A percentile compares a stretch with the other conserved stretches of the same genome.
These are phyloP conservation scores for Dendryphion nanum DNA, from an alignment of 2,329 filamentous ascomycete species.

Conservation along the genomic window DNA sequence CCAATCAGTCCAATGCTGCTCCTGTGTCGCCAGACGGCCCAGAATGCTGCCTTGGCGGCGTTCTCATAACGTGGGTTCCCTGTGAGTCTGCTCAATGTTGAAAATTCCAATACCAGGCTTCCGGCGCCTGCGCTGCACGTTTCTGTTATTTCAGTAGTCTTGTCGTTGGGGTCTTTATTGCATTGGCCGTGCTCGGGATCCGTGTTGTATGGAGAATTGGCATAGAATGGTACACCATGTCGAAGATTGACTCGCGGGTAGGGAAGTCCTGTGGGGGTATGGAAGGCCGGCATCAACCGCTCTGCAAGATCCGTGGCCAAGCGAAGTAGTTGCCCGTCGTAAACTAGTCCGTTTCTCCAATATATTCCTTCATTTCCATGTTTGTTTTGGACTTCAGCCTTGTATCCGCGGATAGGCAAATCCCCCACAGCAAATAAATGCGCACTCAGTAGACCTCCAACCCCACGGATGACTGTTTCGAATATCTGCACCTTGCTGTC, in stretches of 20 bases:
- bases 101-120: slow-evolving; percentile 90
- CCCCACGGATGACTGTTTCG: slow-evolving; percentile 91
- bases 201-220: slow-evolving; percentile 75
- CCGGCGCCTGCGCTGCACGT: slow-evolving; percentile 97
- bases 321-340: slow-evolving; percentile 87
- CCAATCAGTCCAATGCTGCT: slow-evolving; percentile 86
- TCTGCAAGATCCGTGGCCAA: slow-evolving; percentile 82
- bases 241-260: slow-evolving; percentile 93
- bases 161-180: slow-evolving; percentile 43
- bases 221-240: slow-evolving; percentile 87
- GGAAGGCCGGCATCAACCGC: slow-evolving; percentile 86
- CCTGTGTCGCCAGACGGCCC: slow-evolving; percentile 90
- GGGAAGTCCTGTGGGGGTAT: slow-evolving; percentile 84
- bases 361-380: slow-evolving; percentile 49
- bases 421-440: slow-evolving; percentile 92
- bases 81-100: slow-evolving; percentile 82
- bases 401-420: slow-evolving; percentile 79
- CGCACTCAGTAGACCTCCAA: slow-evolving; percentile 86
- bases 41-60: slow-evolving; percentile 87
- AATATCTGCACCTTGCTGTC: slow-evolving; percentile 99
- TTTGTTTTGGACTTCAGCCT: slow-evolving; percentile 45
- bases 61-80: slow-evolving; percentile 86
- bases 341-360: slow-evolving; percentile 77
- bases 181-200: slow-evolving; percentile 51
- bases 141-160: slow-evolving; percentile 75